A percentile compares a stretch with the other conserved stretches of the same genome.
Conservation (phyloP, 2,329 filamentous ascomycete species). For the Lachnellula willkommii region DNA sequence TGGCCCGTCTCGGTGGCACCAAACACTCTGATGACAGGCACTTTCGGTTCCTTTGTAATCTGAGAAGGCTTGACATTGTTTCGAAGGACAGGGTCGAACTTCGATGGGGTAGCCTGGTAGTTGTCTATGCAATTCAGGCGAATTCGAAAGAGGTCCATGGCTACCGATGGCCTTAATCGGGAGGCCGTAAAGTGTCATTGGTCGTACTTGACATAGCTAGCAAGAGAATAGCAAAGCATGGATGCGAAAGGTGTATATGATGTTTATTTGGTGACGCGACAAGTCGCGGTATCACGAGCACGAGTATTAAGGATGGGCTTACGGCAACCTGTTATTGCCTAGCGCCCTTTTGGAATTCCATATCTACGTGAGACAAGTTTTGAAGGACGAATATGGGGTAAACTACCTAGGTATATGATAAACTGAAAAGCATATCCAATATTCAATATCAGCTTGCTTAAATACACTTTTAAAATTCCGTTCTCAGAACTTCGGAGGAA, state of each 20-base stretch:
- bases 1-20: slow-evolving; percentile 91
- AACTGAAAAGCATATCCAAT: too few species aligned
- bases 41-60: slow-evolving; percentile 59
- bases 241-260: neutral
- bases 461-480: neutral
- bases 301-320: neutral
- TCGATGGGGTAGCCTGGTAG: slow-evolving; percentile 75
- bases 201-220: slow-evolving; percentile 4
- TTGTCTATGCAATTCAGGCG: slow-evolving; percentile 94
- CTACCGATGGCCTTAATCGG: slow-evolving; percentile 4
- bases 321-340: neutral
- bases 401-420: neutral
- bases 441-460: neutral
- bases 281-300: slow-evolving; percentile 14
- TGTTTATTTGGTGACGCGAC: slow-evolving; percentile 9
- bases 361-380: neutral
- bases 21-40: slow-evolving; percentile 86
- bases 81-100: slow-evolving; percentile 74
- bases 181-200: slow-evolving; percentile 1
- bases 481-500: too few species aligned
- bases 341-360: neutral
- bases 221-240: neutral
- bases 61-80: slow-evolving; percentile 56
- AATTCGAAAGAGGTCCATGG: slow-evolving; percentile 76
- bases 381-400: neutral